These are phyloP conservation scores for Didymella exigua DNA, from an alignment of 2,329 filamentous ascomycete species.

Conservation along the genomic window DNA sequence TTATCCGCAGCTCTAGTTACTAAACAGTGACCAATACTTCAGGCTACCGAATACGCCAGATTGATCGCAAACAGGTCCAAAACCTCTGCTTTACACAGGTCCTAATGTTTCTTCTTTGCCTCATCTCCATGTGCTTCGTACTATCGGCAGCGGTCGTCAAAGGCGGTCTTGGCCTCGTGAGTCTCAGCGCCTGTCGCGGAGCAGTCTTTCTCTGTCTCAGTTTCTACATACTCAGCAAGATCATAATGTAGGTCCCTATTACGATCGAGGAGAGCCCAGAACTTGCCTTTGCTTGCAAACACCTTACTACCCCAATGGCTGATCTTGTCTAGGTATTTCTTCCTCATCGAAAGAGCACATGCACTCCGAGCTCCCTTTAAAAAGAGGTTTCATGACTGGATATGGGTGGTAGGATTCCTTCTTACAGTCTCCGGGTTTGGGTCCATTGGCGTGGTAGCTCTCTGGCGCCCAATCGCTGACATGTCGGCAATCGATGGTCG, in stretches of 20 bases:
- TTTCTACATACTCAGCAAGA: slow-evolving; percentile 33
- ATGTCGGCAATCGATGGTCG: slow-evolving; percentile 38
- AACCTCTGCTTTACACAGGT: slow-evolving; percentile 27
- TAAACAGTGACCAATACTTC: slow-evolving; percentile 11
- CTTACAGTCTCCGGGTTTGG: slow-evolving; percentile 37
- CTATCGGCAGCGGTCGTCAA: slow-evolving; percentile 42
- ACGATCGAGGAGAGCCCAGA: too few species aligned
- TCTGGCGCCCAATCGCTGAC: slow-evolving; percentile 40
- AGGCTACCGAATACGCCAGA: slow-evolving; percentile 27
- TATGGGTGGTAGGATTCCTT: slow-evolving; percentile 36
- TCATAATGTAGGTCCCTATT: slow-evolving; percentile 23
- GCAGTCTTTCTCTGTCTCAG: slow-evolving; percentile 48
- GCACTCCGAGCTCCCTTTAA: slow-evolving; percentile 44
- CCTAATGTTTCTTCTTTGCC: slow-evolving; percentile 44
- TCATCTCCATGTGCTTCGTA: slow-evolving; percentile 45
- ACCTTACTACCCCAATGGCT: neutral
- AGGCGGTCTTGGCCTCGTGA: slow-evolving; percentile 37
- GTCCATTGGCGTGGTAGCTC: slow-evolving; percentile 34
- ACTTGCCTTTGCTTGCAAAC: too few species aligned
- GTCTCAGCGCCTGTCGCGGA: slow-evolving; percentile 35
- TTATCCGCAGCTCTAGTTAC: slow-evolving; percentile 16
- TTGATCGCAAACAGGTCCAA: slow-evolving; percentile 1
- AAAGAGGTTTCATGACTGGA: slow-evolving; percentile 38
- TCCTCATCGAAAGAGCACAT: slow-evolving; percentile 51
- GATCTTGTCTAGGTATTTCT: slow-evolving; percentile 42